Base-by-base conservation (phyloP, 2,329 filamentous ascomycete species). In the Hypoxylon sp. region DNA sequence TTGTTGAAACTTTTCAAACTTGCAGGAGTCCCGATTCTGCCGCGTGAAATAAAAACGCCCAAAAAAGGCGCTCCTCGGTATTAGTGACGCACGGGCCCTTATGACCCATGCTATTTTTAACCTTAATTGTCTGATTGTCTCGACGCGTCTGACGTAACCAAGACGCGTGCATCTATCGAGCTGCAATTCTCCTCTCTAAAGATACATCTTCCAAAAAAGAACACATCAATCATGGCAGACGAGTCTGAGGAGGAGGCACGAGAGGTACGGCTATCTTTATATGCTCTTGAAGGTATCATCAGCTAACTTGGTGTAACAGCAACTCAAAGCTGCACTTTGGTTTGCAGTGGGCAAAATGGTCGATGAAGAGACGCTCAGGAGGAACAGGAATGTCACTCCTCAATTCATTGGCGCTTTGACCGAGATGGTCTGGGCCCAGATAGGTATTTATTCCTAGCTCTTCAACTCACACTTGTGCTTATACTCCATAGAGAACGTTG, bases 281-380 rank as follows among this genome's bases (percentile, higher is more conserved):
- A 54, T 48, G 2, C 30, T 32, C 32, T 18, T 50, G 4, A 20
- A n/a, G 16, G n/a, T 8, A 48, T 33, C 30, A 24, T 48, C 14
- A 16, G 46, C 64, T 65, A 52, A 71, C 36, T 42, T 16, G 2
- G 9, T 20, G 52, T 38, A 28, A 50, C 70, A 97, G 90, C 89
- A 90, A 68, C 86, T 96, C 73, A 96, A 96, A 82, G 89, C 91
- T 33, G 91, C 92, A 12, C 86, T 97, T 22, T 97, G 93, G 93
- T 91, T 91, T 74, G 87, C 89, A 22, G 87, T 97, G 64, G 92
- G 93, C 70, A 91, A 93, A 76, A 95, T 96, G 64, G 92, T 97
- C 68, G 95, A 98, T 77, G 89, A 95, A 70, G 91, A 97, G 76
- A 90, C 89, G 16, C 81, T 93, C 28, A 83, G 85, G 60, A 83